Base-by-base conservation (phyloP, 1,284 basidiomycete genomes). In the Tetrapyrgos nigripes region DNA sequence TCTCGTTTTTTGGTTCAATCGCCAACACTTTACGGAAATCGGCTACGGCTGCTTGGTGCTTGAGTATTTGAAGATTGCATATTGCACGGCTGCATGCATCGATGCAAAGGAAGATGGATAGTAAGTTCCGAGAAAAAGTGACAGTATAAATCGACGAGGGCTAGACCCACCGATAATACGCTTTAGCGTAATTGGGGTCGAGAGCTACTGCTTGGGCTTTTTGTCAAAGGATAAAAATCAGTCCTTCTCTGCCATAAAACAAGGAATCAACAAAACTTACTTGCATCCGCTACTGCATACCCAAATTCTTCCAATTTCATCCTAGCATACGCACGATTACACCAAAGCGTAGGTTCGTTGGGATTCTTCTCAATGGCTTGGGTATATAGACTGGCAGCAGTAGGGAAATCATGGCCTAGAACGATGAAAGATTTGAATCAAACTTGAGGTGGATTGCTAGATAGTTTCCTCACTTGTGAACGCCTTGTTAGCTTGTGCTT, bases 121-220 rank as follows among this genome's bases (percentile, higher is more conserved):
- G 26, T 26, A 27, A 13, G 46, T 9, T 13, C 21, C 27, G 13
- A 43, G 29, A 52, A 10, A 59, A 28, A 13, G 5, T 23, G 52
- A 31, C n/a, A n/a, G n/a, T n/a, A n/a, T n/a, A n/a, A n/a, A n/a
- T n/a, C n/a, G n/a, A n/a, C n/a, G n/a, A n/a, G n/a, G n/a, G n/a
- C 29, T 21, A 52, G 37, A 26, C 50, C 37, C 60, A 89, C 89
- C 91, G 81, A 73, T 92, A 96, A 71, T 92, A 95, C 0, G 94
- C 94, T 73, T 99, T 99, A 58, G 90, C 89, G 72, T 97, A 98
- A 67, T 88, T 90, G 1, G 93, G 86, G 75, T 99, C 94, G 63
- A 98, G 78, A 64, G 91, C 82, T 60, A 99, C 92, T 6, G 97
- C 97, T 70, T 89, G 91, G 61, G 84, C 92, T 95, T 64, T 37